Base-by-base conservation (phyloP, 2,329 filamentous ascomycete species). In the Lachnellula hyalina region DNA sequence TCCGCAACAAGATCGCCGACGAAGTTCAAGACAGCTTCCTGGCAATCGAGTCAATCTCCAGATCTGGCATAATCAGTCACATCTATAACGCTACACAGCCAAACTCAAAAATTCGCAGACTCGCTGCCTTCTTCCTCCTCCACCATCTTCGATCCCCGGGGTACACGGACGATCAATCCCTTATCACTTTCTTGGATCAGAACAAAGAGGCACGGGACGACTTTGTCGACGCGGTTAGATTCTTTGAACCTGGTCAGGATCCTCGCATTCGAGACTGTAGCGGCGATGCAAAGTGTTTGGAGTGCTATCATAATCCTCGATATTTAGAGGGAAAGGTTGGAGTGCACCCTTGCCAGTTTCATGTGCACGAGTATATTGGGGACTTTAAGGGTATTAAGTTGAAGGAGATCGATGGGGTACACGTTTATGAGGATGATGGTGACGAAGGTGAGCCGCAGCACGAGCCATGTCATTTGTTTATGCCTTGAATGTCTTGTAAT, bases 1-100 rank as follows among this genome's bases (percentile, higher is more conserved):
- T 63, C 5, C 42, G 49, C 15, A 65, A 66, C 44, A 56, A 57
- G 38, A 55, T 59, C 1, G 63, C 65, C 50, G 64, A 66, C 8
- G 40, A 42, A 2, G 59, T 66, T 25, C 64, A 65, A 45, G 60
- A 65, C 47, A 60, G 58, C 4, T 63, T 63, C 38, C 21, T 42
- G 4, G 34, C 57, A 9, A 46, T 58, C 2, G 42, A 54, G 1
- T 52, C 41, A 44, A 14, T 46, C 63, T 6, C 58, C 61, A 23
- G 21, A 53, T 1, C 15, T 38, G 4, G 23, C 21, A 21, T 44
- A 19, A 14, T 44, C 9, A 44, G 41, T 6, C 49, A 47, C 2
- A 57, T 66, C 9, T 63, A 61, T 19, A 35, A 49, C 1, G 49
- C 60, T 36, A 57, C 58, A 7, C 0, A 12, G 4, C 12, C 44